Evolutionary conservation across 2,329 filamentous ascomycete species (phyloP), one percentile per base, ranked within the genome.

Genomic region (Diaporthe batatas): DNA sequence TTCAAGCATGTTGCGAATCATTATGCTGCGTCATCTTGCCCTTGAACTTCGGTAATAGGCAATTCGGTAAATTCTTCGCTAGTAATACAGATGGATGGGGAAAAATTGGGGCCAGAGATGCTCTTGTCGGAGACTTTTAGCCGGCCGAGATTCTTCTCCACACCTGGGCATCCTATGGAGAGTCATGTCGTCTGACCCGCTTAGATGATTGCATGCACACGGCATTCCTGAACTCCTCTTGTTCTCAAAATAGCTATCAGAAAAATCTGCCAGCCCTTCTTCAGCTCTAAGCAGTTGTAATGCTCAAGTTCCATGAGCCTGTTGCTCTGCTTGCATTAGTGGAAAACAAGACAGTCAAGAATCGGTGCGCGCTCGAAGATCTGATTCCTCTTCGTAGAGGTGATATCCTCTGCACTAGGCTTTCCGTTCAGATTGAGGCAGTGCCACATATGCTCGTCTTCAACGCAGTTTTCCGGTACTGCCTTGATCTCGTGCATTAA

Each of bases 291-390:
- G n/a, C n/a, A n/a, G n/a, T n/a, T n/a, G n/a, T n/a, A n/a, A n/a
- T n/a, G n/a, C n/a, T n/a, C n/a, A n/a, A 49, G n/a, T 23, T 49
- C 47, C 47, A 49, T 6, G 47, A 49, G 14, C 3, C 10, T 23
- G 47, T 2, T 49, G 47, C 47, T 49, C 18, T 49, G 47, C 47
- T 21, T 23, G 23, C 21, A 11, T 49, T 49, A 49, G 47, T 18
- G 10, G n/a, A 49, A 49, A 49, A 49, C 23, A 23, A 49, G 47
- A 49, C 47, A 49, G n/a, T 49, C 47, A n/a, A 49, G 21, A 49
- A 49, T 49, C 10, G 47, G 47, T n/a, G 47, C 47, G 47, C 47
- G 47, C 47, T 49, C 47, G 47, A 49, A 49, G n/a, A 49, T 49
- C 47, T 49, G 47, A 23, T 49, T 49, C 21, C 47, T 49, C 23